Evolutionary conservation across 371 early-diverging fungal genomes (phyloP).

Genomic region (Haplosporangium sp.): DNA sequence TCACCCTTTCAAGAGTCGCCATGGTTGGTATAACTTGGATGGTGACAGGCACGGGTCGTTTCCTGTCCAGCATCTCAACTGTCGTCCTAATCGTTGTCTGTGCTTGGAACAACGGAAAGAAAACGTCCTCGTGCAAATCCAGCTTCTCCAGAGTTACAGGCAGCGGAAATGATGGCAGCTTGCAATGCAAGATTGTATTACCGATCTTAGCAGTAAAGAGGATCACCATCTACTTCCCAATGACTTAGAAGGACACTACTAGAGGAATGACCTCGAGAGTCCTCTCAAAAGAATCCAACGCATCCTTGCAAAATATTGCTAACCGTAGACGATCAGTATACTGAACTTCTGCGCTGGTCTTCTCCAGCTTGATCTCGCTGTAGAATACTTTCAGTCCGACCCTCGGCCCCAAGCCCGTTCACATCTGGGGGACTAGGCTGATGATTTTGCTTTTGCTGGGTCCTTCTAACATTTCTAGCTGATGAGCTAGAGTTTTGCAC

Average conservation of each 20-base stretch:
- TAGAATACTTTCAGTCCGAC: constrained; percentile 4
- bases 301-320: constrained; percentile 14
- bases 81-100: constrained; percentile 7
- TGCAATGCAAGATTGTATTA: constrained; percentile 16
- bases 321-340: constrained; percentile 7
- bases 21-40: constrained; percentile 7
- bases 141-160: constrained; percentile 9
- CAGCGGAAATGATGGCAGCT: constrained; percentile 5
- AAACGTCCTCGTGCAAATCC: constrained; percentile 7
- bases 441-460: background rate
- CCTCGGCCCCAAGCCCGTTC: constrained; percentile 9
- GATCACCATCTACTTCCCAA: constrained; percentile 2
- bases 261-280: constrained; percentile 2
- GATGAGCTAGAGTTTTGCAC: constrained; percentile 10
- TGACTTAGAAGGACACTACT: constrained; percentile 8
- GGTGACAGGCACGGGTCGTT: background rate
- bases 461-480: constrained; percentile 5
- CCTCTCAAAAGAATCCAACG: constrained; percentile 1
- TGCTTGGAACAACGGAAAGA: constrained; percentile 15
- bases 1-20: background rate
- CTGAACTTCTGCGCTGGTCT: background rate
- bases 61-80: constrained; percentile 5
- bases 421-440: constrained; percentile 13
- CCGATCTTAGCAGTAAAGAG: constrained; percentile 7
- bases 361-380: constrained; percentile 13